phyloP scores from a whole-genome alignment of 2,329 filamentous ascomycete species.

The Emergomyces africanus region DNA sequence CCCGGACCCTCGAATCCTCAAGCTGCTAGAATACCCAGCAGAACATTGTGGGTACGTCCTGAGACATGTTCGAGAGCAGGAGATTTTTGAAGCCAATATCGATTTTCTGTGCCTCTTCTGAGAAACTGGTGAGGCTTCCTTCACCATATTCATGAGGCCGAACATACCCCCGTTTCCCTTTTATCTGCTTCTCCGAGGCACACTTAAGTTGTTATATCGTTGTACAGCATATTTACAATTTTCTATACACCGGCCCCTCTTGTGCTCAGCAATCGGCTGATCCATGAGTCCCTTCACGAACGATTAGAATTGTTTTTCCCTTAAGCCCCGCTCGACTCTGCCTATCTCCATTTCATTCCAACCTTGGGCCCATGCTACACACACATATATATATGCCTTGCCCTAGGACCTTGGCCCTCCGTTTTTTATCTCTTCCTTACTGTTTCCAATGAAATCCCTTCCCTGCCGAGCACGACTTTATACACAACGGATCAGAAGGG shows the following conservation, averaged over 20 bases:
- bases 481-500: background rate
- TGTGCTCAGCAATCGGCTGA: background rate
- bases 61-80: conserved; percentile 14
- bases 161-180: background rate
- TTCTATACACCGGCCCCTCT: background rate
- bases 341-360: too few relatives aligned
- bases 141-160: background rate
- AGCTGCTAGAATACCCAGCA: conserved; percentile 23
- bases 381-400: too few relatives aligned
- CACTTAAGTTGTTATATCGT: background rate
- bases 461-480: background rate
- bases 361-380: too few relatives aligned
- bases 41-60: conserved; percentile 21
- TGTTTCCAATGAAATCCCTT: background rate
- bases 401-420: too few relatives aligned
- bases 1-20: conserved; percentile 17
- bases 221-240: background rate
- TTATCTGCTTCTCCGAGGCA: background rate
- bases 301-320: background rate
- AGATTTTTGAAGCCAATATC: conserved; percentile 3
- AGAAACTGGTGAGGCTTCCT: background rate
- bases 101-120: conserved; percentile 4
- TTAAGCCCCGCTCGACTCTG: too few relatives aligned
- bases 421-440: background rate
- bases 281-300: background rate